Percentiles rank a stretch among this genome's conserved stretches.
Evolutionary conservation across 345 rosid species (phyloP).

Genomic region (Salix purpurea): DNA sequence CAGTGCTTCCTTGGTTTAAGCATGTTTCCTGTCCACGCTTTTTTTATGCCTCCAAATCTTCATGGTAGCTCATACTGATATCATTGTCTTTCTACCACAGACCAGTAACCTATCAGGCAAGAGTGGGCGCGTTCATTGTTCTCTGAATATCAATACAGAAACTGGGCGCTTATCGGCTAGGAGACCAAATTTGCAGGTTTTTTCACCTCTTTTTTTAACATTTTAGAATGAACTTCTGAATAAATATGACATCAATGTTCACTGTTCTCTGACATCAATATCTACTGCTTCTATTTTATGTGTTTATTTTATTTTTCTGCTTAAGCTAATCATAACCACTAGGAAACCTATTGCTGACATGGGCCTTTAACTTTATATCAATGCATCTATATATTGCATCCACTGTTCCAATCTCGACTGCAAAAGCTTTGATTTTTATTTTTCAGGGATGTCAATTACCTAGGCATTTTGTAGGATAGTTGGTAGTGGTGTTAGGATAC

Average conservation of each 20-base stretch:
- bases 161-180: constrained; percentile 99
- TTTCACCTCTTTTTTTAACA: constrained; percentile 23
- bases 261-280: too few relatives aligned
- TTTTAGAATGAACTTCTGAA: neutral
- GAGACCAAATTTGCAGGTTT: constrained; percentile 93
- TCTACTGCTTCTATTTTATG: neutral
- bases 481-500: neutral
- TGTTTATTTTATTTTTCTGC: neutral
- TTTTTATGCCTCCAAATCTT: neutral
- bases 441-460: neutral
- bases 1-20: neutral
- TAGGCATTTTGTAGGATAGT: neutral
- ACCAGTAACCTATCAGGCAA: constrained; percentile 76
- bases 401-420: constrained; percentile 5
- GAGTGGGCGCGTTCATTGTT: constrained; percentile 87
- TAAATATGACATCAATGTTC: neutral
- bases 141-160: constrained; percentile 93
- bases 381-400: neutral
- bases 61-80: neutral
- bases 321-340: neutral
- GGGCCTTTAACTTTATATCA: neutral
- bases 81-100: constrained; percentile 27
- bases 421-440: neutral
- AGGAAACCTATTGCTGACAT: neutral
- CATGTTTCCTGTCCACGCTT: neutral